Conservation (phyloP, 2,329 filamentous ascomycete genomes). For the Coccinonectria pachysandricola region DNA sequence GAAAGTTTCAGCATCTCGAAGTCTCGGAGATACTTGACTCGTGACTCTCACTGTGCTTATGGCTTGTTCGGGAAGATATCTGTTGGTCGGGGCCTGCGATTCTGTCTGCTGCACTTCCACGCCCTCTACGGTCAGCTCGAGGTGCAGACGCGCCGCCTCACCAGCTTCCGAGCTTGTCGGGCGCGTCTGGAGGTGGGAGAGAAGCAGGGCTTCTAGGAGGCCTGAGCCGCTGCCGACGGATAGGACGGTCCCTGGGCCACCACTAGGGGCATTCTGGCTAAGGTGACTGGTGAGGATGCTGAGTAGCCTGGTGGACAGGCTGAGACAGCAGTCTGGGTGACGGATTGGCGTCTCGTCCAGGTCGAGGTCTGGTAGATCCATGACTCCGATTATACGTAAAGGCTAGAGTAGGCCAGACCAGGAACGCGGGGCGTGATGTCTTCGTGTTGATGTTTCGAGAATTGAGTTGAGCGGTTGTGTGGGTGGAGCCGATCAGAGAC, state of each 20-base stretch:
- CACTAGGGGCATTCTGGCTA: constrained; percentile 1
- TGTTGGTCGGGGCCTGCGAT: constrained; percentile 10
- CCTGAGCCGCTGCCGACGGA: constrained; percentile 23
- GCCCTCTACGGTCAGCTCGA: constrained; percentile 12
- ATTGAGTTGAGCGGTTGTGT: too few relatives aligned
- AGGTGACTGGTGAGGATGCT: constrained; percentile 7
- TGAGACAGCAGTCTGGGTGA: constrained; percentile 20
- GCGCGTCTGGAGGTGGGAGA: constrained; percentile 5
- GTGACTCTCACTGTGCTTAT: constrained; percentile 21
- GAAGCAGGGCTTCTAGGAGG: constrained; percentile 18
- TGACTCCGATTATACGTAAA: too few relatives aligned
- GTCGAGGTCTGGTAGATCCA: constrained; percentile 10
- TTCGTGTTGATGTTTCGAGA: too few relatives aligned
- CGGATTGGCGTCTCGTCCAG: constrained; percentile 9
- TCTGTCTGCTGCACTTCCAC: constrained; percentile 16
- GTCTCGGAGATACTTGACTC: constrained; percentile 18
- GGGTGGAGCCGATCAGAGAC: too few relatives aligned
- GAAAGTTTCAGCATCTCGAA: constrained; percentile 12
- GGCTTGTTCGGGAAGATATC: constrained; percentile 18
- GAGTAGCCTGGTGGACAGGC: constrained; percentile 17
- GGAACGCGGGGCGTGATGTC: too few relatives aligned
- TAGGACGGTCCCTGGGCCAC: constrained; percentile 9
- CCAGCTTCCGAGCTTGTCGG: not conserved
- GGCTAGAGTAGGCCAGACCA: too few relatives aligned
- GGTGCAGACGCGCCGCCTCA: too few relatives aligned